Evolutionary conservation across 805 yeast species (phyloP).

Genomic region (Sungouiozyma intestinalis): DNA sequence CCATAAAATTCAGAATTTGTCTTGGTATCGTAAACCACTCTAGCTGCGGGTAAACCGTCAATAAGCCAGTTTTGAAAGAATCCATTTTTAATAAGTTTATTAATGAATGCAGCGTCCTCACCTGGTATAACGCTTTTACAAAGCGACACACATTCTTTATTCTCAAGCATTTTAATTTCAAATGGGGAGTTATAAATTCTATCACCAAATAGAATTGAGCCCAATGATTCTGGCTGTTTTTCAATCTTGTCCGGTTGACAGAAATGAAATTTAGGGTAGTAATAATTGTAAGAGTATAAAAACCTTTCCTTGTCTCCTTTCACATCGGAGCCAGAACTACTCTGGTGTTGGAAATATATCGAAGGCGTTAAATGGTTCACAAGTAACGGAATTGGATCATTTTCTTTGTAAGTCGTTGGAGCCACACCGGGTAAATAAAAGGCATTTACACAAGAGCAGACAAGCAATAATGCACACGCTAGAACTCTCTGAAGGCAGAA

Average conservation of each 20-base stretch:
- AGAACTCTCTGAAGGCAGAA: background rate
- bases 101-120: constrained; percentile 64
- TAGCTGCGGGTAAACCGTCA: constrained; percentile 92
- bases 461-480: background rate
- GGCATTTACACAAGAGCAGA: constrained; percentile 28
- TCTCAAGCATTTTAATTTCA: constrained; percentile 64
- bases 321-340: constrained; percentile 29
- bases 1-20: constrained; percentile 60
- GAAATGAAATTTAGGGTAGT: constrained; percentile 72
- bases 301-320: constrained; percentile 38
- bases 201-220: constrained; percentile 91
- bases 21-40: constrained; percentile 42
- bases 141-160: constrained; percentile 54
- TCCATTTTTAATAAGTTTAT: constrained; percentile 68
- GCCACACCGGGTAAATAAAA: constrained; percentile 96
- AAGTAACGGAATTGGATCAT: constrained; percentile 61
- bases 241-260: constrained; percentile 50
- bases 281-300: constrained; percentile 71
- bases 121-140: constrained; percentile 53
- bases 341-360: constrained; percentile 34
- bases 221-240: constrained; percentile 81
- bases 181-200: constrained; percentile 90
- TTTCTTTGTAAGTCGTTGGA: constrained; percentile 74
- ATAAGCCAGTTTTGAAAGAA: constrained; percentile 86
- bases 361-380: constrained; percentile 91